A percentile compares a stretch with the other conserved stretches of the same genome.
phyloP scores from a whole-genome alignment of 1,284 basidiomycete species.

The Moesziomyces antarcticus region DNA sequence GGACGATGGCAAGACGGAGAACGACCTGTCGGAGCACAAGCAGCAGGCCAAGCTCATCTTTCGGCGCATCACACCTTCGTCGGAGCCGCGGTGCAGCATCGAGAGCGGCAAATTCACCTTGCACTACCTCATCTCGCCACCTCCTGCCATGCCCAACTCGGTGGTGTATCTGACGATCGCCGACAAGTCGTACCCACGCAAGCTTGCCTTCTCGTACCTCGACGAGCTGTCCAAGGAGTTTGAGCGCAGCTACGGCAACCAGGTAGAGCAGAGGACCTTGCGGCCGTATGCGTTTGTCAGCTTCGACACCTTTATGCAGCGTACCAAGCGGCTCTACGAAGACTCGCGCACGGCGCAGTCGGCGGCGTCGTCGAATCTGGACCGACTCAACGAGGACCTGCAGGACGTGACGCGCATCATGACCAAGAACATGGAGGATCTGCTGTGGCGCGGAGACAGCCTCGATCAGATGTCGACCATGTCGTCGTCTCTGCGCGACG shows the following conservation, averaged over 20 bases:
- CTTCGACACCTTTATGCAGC: constrained; percentile 94
- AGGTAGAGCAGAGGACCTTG: constrained; percentile 60
- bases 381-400: constrained; percentile 92
- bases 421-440: constrained; percentile 99
- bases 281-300: constrained; percentile 65
- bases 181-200: constrained; percentile 96
- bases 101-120: constrained; percentile 93
- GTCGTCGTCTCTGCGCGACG: constrained; percentile 94
- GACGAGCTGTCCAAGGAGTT: constrained; percentile 98
- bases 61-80: constrained; percentile 84
- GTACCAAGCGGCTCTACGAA: constrained; percentile 92
- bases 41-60: constrained; percentile 98
- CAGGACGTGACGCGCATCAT: constrained; percentile 98
- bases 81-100: constrained; percentile 94
- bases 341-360: constrained; percentile 88
- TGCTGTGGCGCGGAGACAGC: constrained; percentile 96
- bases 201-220: constrained; percentile 96
- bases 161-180: constrained; percentile 95
- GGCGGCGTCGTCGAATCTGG: constrained; percentile 76
- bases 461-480: constrained; percentile 95
- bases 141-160: constrained; percentile 57
- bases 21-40: constrained; percentile 93
- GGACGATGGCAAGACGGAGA: constrained; percentile 79
- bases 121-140: constrained; percentile 87
- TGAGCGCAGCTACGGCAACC: constrained; percentile 66